A percentile compares a stretch with the other conserved stretches of the same genome.
phyloP scores from a whole-genome alignment of 345 rosid species.

The Corchorus olitorius region DNA sequence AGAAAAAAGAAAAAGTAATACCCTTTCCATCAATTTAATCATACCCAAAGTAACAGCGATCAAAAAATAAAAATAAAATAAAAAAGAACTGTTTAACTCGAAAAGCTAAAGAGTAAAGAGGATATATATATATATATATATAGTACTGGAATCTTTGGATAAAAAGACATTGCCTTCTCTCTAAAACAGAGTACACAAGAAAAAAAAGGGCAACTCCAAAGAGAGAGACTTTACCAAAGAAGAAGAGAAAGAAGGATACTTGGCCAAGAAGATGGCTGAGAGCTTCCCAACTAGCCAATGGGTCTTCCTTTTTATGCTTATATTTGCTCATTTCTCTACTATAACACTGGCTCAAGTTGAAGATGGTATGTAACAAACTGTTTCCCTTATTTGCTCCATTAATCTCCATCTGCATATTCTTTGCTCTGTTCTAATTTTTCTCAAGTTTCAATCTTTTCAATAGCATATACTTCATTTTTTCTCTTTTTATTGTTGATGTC shows the following conservation, averaged over 20 bases:
- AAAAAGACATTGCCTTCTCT: constrained; percentile 41
- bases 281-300: constrained; percentile 39
- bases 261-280: constrained; percentile 38
- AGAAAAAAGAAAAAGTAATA: not conserved
- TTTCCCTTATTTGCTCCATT: not conserved
- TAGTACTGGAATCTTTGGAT: constrained; percentile 47
- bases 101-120: constrained; percentile 15
- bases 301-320: constrained; percentile 39
- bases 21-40: constrained; percentile 4
- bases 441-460: not conserved
- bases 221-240: constrained; percentile 20
- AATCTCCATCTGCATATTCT: not conserved
- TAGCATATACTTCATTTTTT: not conserved
- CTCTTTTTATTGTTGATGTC: not conserved
- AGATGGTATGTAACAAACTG: constrained; percentile 65
- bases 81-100: not conserved
- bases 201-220: not conserved
- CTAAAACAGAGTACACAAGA: constrained; percentile 23
- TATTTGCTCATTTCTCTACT: constrained; percentile 42
- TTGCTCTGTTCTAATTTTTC: not conserved
- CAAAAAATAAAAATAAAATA: not conserved
- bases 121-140: too few relatives aligned
- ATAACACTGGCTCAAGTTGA: constrained; percentile 45
- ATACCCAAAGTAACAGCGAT: not conserved
- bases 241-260: constrained; percentile 11